These are phyloP conservation scores for Spiromastix sp. DNA, from an alignment of 2,329 filamentous ascomycete species.

Conservation along the genomic window DNA sequence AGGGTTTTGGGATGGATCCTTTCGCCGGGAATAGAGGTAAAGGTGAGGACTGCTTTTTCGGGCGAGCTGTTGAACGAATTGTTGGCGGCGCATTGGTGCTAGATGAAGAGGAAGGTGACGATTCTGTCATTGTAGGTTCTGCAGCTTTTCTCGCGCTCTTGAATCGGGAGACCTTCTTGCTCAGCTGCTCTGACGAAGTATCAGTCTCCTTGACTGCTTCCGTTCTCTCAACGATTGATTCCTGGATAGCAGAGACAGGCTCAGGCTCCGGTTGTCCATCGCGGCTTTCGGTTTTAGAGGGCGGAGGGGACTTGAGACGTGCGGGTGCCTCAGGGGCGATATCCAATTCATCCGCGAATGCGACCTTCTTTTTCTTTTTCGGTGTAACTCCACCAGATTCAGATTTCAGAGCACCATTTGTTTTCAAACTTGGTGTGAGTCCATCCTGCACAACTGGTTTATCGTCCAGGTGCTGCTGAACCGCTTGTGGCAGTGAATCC, in stretches of 20 bases:
- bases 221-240: conserved; percentile 36
- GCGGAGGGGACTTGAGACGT: conserved; percentile 18
- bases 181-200: too few species aligned
- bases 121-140: conserved; percentile 5
- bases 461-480: conserved; percentile 22
- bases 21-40: conserved; percentile 29
- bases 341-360: conserved; percentile 67
- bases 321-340: conserved; percentile 44
- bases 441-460: conserved; percentile 7
- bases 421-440: conserved; percentile 8
- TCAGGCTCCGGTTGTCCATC: conserved; percentile 18
- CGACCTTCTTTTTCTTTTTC: conserved; percentile 57
- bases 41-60: conserved; percentile 7
- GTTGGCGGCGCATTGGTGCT: conserved; percentile 12
- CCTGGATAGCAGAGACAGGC: conserved; percentile 26
- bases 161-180: conserved; percentile 35
- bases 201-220: conserved; percentile 12
- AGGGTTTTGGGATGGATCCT: conserved; percentile 26
- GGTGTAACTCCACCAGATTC: conserved; percentile 19
- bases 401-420: conserved; percentile 4
- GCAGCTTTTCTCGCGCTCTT: conserved; percentile 25
- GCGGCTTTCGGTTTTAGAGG: conserved; percentile 9
- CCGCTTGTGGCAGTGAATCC: conserved; percentile 22
- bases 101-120: conserved; percentile 6
- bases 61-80: too few species aligned